These are phyloP conservation scores for Candida ficus DNA, from an alignment of 805 yeast species.

Conservation along the genomic window DNA sequence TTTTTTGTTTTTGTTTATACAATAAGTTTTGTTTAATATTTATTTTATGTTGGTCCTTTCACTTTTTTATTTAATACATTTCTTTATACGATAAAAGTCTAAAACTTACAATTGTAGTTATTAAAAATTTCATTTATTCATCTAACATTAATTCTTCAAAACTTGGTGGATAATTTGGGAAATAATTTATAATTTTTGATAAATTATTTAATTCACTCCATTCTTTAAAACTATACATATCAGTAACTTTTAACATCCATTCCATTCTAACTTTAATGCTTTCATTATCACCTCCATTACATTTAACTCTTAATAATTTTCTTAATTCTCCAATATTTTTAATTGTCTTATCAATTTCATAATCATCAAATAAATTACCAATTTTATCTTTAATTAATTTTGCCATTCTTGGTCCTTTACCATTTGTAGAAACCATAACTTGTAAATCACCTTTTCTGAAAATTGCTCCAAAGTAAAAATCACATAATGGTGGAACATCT, in stretches of 20 bases:
- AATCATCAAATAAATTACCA: constrained; percentile 33
- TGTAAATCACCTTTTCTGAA: constrained; percentile 69
- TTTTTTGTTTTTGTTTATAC: neutral
- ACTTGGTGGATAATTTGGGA: constrained; percentile 47
- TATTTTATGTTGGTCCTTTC: neutral
- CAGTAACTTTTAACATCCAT: constrained; percentile 65
- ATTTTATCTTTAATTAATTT: constrained; percentile 54
- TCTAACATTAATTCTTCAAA: constrained; percentile 8
- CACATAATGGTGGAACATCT: constrained; percentile 79
- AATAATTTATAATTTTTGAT: constrained; percentile 36
- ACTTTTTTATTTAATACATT: neutral
- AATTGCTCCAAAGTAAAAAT: constrained; percentile 80
- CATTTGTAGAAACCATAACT: constrained; percentile 79
- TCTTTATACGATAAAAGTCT: neutral
- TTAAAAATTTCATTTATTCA: neutral
- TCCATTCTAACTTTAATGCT: constrained; percentile 59
- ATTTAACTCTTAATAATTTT: constrained; percentile 38
- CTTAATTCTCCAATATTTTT: constrained; percentile 56
- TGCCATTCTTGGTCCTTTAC: constrained; percentile 74
- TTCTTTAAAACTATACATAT: constrained; percentile 48
- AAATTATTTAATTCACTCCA: constrained; percentile 45
- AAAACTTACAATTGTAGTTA: neutral
- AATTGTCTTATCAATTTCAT: constrained; percentile 49
- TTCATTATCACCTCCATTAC: constrained; percentile 41
- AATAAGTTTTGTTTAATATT: neutral